phyloP scores from a whole-genome alignment of 768 basidiomycete species.

The Rhizopogon vesiculosus region DNA sequence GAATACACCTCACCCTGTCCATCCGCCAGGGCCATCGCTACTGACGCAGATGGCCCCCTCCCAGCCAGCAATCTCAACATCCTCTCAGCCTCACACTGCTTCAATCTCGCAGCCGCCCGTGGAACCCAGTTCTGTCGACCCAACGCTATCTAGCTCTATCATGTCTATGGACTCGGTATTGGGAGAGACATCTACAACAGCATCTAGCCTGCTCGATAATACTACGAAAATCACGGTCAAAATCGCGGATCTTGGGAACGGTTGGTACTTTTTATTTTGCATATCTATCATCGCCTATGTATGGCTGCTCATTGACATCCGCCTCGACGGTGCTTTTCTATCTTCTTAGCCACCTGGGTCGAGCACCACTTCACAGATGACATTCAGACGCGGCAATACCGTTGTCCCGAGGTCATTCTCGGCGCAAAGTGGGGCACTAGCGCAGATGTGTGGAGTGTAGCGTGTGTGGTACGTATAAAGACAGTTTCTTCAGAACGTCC shows the following conservation, averaged over 20 bases:
- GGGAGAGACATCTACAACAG: slow-evolving; percentile 16
- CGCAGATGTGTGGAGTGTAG: slow-evolving; percentile 95
- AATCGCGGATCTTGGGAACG: slow-evolving; percentile 98
- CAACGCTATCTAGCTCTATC: slow-evolving; percentile 22
- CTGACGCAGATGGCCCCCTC: slow-evolving; percentile 65
- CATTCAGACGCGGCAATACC: slow-evolving; percentile 95
- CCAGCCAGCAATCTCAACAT: slow-evolving; percentile 9
- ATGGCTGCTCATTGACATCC: slow-evolving; percentile 3
- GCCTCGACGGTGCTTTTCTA: slow-evolving; percentile 1
- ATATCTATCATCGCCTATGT: not conserved
- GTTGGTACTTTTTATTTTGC: slow-evolving; percentile 35
- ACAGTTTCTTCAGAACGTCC: not conserved
- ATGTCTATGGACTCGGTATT: slow-evolving; percentile 24
- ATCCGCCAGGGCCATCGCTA: slow-evolving; percentile 59
- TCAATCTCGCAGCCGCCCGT: slow-evolving; percentile 15
- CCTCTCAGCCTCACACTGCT: slow-evolving; percentile 24
- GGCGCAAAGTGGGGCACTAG: slow-evolving; percentile 95
- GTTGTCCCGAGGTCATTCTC: slow-evolving; percentile 95
- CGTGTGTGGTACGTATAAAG: slow-evolving; percentile 64
- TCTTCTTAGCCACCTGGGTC: slow-evolving; percentile 63
- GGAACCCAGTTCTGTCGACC: slow-evolving; percentile 11
- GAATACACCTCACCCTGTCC: slow-evolving; percentile 29
- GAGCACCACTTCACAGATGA: slow-evolving; percentile 99
- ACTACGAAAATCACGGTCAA: slow-evolving; percentile 89
- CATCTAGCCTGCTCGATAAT: slow-evolving; percentile 29